Evolutionary conservation across 148 eudicot genomes (phyloP).

Genomic region (Chenopodium formosanum): DNA sequence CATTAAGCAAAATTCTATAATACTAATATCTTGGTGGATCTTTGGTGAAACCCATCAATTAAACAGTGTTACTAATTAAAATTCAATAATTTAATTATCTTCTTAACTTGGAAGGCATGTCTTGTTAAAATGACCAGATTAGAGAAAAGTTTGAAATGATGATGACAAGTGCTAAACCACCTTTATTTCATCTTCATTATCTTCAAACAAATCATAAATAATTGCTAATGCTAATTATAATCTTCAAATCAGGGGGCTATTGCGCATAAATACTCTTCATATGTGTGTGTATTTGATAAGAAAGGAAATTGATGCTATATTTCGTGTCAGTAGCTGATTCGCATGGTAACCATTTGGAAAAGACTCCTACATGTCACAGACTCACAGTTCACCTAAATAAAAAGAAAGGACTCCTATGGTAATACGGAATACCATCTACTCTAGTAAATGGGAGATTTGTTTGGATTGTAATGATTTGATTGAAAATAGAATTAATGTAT

Average conservation of each 20-base stretch:
- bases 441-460: no score
- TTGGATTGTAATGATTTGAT: background rate
- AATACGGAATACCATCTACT: background rate
- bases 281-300: background rate
- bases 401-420: background rate
- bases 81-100: no score
- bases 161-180: conserved; percentile 20
- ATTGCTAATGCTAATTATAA: background rate
- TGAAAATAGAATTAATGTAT: no score
- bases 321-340: background rate
- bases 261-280: background rate
- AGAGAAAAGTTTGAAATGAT: conserved; percentile 7
- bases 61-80: conserved; percentile 12
- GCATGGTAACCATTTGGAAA: background rate
- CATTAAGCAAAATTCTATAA: conserved; percentile 11
- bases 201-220: background rate
- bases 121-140: conserved; percentile 10
- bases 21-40: conserved; percentile 2
- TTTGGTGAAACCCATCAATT: conserved; percentile 22
- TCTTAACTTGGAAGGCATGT: conserved; percentile 22
- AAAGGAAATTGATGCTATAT: background rate
- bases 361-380: background rate
- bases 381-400: background rate
- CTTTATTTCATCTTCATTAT: background rate
- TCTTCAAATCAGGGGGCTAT: background rate